phyloP scores from a whole-genome alignment of 2,329 filamentous ascomycete species.

The Fusarium sp. region DNA sequence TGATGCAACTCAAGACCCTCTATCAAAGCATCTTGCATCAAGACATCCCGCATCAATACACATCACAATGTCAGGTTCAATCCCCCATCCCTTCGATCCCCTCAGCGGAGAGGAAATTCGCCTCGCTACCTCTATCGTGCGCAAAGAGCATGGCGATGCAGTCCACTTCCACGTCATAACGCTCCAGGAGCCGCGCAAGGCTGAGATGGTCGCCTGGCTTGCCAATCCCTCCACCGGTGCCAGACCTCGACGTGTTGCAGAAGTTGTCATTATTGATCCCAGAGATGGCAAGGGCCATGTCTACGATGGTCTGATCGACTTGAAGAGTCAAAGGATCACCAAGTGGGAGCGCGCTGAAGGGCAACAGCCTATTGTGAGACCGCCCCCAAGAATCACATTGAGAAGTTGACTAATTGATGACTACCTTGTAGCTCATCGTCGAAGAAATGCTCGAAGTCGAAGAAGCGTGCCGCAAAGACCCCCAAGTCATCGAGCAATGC shows the following conservation, averaged over 20 bases:
- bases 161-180: constrained; percentile 89
- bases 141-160: constrained; percentile 68
- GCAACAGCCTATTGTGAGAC: constrained; percentile 77
- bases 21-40: not conserved
- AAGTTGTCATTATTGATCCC: constrained; percentile 81
- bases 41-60: not conserved
- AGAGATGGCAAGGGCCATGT: constrained; percentile 70
- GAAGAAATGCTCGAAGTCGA: constrained; percentile 88
- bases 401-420: constrained; percentile 2
- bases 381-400: too few species aligned
- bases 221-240: constrained; percentile 66
- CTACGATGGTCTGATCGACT: constrained; percentile 81
- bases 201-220: constrained; percentile 82
- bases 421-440: constrained; percentile 75
- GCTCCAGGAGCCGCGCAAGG: constrained; percentile 85
- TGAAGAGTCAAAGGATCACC: constrained; percentile 70
- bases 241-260: constrained; percentile 75
- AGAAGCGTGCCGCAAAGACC: constrained; percentile 75
- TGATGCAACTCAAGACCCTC: not conserved
- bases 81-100: constrained; percentile 41
- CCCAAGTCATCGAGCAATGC: constrained; percentile 91
- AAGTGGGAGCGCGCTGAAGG: constrained; percentile 79
- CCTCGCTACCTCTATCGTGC: constrained; percentile 70
- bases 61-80: not conserved
- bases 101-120: constrained; percentile 73